phyloP scores from a whole-genome alignment of 2,329 filamentous ascomycete species.

The Fusarium gaditjirri region DNA sequence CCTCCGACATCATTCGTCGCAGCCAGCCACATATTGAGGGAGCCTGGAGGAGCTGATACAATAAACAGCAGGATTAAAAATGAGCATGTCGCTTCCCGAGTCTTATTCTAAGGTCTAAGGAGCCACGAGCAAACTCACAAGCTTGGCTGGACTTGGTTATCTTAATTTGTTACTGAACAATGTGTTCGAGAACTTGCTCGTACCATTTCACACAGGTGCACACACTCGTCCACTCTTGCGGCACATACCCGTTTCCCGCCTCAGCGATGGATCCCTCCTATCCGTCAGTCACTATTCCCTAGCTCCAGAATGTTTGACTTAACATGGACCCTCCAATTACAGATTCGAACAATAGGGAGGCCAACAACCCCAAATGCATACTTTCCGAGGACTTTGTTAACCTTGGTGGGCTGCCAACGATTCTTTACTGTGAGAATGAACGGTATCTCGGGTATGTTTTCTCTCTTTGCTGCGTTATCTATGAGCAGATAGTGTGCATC shows the following conservation, averaged over 20 bases:
- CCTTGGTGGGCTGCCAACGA: not conserved
- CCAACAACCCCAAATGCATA: constrained; percentile 18
- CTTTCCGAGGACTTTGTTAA: not conserved
- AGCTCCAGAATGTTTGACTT: constrained; percentile 27
- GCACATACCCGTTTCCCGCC: constrained; percentile 23
- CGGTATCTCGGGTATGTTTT: not conserved
- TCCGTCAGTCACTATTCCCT: constrained; percentile 19
- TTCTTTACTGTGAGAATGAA: not conserved
- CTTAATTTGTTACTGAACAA: not conserved
- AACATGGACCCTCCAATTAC: constrained; percentile 29
- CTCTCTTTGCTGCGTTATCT: not conserved
- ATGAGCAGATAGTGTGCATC: not conserved
- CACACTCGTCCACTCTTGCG: constrained; percentile 16
- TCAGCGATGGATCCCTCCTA: constrained; percentile 32
- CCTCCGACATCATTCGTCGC: constrained; percentile 34
- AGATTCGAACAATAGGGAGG: constrained; percentile 8
- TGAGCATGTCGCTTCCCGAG: not conserved
- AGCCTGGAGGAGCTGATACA: not conserved
- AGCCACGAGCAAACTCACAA: not conserved
- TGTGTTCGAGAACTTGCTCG: not conserved
- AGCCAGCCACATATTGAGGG: constrained; percentile 6
- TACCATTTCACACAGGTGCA: constrained; percentile 10
- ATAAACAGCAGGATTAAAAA: constrained; percentile 1
- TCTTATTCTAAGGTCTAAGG: not conserved
- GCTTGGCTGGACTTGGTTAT: not conserved